phyloP scores from a whole-genome alignment of 2,329 filamentous ascomycete species.

The Aureobasidium namibiae region DNA sequence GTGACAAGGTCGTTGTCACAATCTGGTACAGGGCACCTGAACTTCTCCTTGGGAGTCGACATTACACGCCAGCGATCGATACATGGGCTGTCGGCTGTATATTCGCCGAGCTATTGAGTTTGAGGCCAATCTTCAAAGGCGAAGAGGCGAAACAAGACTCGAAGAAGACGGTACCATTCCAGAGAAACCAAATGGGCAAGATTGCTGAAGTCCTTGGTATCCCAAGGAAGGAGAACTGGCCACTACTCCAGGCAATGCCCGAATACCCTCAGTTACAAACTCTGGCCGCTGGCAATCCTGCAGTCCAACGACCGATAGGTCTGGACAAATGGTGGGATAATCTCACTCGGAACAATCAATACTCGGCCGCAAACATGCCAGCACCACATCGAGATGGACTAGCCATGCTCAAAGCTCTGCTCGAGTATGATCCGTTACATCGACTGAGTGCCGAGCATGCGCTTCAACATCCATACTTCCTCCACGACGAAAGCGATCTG shows the following conservation, averaged over 20 bases:
- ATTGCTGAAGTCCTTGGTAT: slow-evolving; percentile 95
- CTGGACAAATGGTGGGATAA: slow-evolving; percentile 61
- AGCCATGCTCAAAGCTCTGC: slow-evolving; percentile 67
- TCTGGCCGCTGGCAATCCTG: slow-evolving; percentile 36
- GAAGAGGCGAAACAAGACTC: slow-evolving; percentile 98
- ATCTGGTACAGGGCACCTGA: slow-evolving; percentile 99
- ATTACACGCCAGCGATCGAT: slow-evolving; percentile 95
- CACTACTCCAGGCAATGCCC: slow-evolving; percentile 73
- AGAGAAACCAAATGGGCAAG: slow-evolving; percentile 97
- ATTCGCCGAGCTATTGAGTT: slow-evolving; percentile 83
- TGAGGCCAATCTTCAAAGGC: slow-evolving; percentile 94
- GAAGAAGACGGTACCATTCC: slow-evolving; percentile 95
- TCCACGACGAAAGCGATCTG: slow-evolving; percentile 21
- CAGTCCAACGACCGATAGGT: slow-evolving; percentile 45
- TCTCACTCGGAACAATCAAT: slow-evolving; percentile 40
- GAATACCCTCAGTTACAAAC: slow-evolving; percentile 52
- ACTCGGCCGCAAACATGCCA: slow-evolving; percentile 25
- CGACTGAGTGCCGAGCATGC: slow-evolving; percentile 81
- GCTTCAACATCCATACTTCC: slow-evolving; percentile 86
- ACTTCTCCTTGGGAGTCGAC: slow-evolving; percentile 80
- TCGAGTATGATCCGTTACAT: slow-evolving; percentile 89
- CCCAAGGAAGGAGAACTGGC: slow-evolving; percentile 83
- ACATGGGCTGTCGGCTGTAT: slow-evolving; percentile 98
- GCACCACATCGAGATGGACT: slow-evolving; percentile 58
- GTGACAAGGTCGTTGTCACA: slow-evolving; percentile 96